Conservation (phyloP, 345 rosid genomes). For the Citrus cavaleriei region DNA sequence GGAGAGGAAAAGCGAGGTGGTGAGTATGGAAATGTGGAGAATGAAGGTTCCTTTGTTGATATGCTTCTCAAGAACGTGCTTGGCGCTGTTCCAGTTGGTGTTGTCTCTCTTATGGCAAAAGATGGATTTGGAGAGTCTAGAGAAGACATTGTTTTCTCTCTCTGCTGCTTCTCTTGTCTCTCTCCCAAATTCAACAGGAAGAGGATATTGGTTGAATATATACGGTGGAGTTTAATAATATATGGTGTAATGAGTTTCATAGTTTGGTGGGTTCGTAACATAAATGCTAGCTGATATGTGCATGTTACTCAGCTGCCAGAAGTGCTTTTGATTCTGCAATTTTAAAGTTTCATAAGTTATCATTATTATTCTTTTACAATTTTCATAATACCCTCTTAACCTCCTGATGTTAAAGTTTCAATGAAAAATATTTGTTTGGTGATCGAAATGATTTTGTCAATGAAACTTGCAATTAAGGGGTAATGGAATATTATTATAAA, state of each 20-base stretch:
- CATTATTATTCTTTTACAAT: no score
- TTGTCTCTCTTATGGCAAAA: conserved; percentile 31
- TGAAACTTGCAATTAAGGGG: no score
- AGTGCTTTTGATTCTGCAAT: background rate
- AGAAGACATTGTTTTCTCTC: background rate
- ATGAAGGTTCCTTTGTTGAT: conserved; percentile 36
- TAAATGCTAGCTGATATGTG: background rate
- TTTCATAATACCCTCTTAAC: no score
- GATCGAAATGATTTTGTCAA: no score
- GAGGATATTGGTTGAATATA: background rate
- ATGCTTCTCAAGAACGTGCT: conserved; percentile 26
- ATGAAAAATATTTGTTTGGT: no score
- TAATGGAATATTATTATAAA: no score
- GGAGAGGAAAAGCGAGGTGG: conserved; percentile 33
- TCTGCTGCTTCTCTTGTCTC: background rate
- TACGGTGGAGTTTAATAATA: background rate
- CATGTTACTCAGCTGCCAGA: background rate
- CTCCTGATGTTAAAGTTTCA: no score
- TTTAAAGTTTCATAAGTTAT: no score
- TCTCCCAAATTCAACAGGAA: background rate
- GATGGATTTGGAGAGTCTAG: conserved; percentile 32
- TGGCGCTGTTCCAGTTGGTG: background rate
- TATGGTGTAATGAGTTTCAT: background rate
- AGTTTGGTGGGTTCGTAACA: background rate
- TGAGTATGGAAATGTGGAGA: conserved; percentile 23